Percentiles rank a stretch among this genome's conserved stretches.
Conservation (phyloP, 169 alveolate species). For the Cystoisospora suis region DNA sequence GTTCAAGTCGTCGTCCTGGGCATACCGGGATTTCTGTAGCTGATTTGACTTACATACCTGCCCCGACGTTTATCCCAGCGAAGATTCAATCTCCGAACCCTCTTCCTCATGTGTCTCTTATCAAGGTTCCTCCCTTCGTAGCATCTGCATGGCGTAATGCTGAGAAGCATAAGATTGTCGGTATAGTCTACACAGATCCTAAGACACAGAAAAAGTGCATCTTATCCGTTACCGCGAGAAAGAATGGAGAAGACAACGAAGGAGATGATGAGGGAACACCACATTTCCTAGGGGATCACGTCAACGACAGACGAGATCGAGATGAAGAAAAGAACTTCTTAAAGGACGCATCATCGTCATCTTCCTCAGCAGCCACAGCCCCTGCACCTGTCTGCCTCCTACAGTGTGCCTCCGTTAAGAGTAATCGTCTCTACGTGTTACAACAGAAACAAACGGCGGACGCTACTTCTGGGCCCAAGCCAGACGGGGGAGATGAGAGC, state of each 20-base stretch:
- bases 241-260: too few relatives aligned
- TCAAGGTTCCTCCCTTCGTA: slow-evolving; percentile 33
- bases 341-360: too few relatives aligned
- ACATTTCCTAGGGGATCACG: too few relatives aligned
- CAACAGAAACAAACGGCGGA: slow-evolving; percentile 7
- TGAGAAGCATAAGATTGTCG: background rate
- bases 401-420: slow-evolving; percentile 9
- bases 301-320: too few relatives aligned
- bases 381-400: slow-evolving; percentile 16
- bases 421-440: background rate
- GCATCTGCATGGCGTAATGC: slow-evolving; percentile 24
- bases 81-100: background rate
- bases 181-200: background rate
- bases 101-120: slow-evolving; percentile 11
- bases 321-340: too few relatives aligned
- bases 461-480: background rate
- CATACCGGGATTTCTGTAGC: background rate
- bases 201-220: slow-evolving; percentile 6
- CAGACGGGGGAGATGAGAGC: background rate
- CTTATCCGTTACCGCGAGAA: too few relatives aligned
- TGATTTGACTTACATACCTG: background rate
- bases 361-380: background rate
- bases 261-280: too few relatives aligned
- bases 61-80: background rate
- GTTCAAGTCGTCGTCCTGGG: background rate